These are phyloP conservation scores for Candida ovalis DNA, from an alignment of 805 yeast species.

Conservation along the genomic window DNA sequence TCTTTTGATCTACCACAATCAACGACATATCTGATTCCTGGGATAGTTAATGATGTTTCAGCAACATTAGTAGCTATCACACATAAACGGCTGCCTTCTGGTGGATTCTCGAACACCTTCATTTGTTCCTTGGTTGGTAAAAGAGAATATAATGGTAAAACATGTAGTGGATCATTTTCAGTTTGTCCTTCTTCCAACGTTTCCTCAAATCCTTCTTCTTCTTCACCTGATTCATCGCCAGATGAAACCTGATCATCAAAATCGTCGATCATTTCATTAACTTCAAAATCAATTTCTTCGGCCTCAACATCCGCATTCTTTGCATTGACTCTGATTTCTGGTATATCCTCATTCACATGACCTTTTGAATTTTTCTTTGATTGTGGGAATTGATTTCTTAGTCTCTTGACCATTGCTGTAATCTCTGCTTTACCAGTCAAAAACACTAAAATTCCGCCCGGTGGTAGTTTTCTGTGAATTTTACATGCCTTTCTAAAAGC, in stretches of 20 bases:
- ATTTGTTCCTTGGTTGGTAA: conserved; percentile 94
- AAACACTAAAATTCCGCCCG: conserved; percentile 89
- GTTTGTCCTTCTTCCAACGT: conserved; percentile 65
- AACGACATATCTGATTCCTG: conserved; percentile 90
- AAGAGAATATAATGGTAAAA: conserved; percentile 86
- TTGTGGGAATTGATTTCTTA: conserved; percentile 67
- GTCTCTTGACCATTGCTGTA: conserved; percentile 61
- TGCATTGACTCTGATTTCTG: conserved; percentile 48
- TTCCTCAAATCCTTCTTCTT: conserved; percentile 72
- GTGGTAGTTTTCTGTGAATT: conserved; percentile 82
- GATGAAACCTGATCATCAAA: conserved; percentile 40
- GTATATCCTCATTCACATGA: conserved; percentile 30
- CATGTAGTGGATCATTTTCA: conserved; percentile 76
- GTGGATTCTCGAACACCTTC: conserved; percentile 85
- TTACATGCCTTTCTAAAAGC: conserved; percentile 81
- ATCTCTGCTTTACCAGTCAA: conserved; percentile 96
- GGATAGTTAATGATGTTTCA: conserved; percentile 94
- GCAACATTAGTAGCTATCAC: conserved; percentile 97
- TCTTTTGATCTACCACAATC: conserved; percentile 95
- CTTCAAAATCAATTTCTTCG: conserved; percentile 76
- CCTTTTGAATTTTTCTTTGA: conserved; percentile 23
- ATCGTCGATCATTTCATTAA: conserved; percentile 36
- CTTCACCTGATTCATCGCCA: conserved; percentile 38
- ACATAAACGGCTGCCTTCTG: conserved; percentile 80
- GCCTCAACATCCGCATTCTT: conserved; percentile 72